These are phyloP conservation scores for Diatrype stigma DNA, from an alignment of 2,329 filamentous ascomycete genomes.

Conservation along the genomic window DNA sequence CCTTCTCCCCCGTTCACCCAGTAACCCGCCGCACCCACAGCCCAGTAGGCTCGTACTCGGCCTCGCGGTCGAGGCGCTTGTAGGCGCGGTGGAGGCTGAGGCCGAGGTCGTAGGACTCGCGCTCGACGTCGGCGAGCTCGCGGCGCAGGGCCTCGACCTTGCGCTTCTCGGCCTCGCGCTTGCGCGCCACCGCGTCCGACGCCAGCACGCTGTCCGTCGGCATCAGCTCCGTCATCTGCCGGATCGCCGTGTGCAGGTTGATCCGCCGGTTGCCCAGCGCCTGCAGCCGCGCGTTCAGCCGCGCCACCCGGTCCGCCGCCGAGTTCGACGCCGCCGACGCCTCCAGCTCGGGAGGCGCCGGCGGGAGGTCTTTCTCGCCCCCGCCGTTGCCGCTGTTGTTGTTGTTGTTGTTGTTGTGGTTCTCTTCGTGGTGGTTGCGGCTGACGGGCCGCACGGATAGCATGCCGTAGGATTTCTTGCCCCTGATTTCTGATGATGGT, in stretches of 20 bases:
- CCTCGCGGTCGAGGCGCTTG: conserved; percentile 68
- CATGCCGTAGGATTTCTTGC: not conserved
- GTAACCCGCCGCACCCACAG: conserved; percentile 79
- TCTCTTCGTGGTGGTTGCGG: not conserved
- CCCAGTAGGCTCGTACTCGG: conserved; percentile 59
- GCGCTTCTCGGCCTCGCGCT: conserved; percentile 53
- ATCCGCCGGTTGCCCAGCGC: conserved; percentile 62
- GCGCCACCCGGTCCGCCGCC: conserved; percentile 60
- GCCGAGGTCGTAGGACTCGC: conserved; percentile 75
- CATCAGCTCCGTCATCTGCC: conserved; percentile 75
- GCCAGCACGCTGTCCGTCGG: conserved; percentile 65
- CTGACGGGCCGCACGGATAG: not conserved
- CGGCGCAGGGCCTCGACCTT: conserved; percentile 63
- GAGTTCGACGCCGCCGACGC: conserved; percentile 49
- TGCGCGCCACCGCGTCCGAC: conserved; percentile 57
- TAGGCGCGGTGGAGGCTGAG: conserved; percentile 70
- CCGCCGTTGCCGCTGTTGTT: conserved; percentile 11
- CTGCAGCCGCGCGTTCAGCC: conserved; percentile 62
- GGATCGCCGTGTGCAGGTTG: conserved; percentile 69
- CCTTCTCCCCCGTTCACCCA: conserved; percentile 35
- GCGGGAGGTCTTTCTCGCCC: conserved; percentile 55
- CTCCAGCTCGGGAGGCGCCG: conserved; percentile 53
- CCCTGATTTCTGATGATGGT: not conserved
- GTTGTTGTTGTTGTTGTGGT: conserved; percentile 6
- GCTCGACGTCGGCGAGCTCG: conserved; percentile 68